Conservation (phyloP, 1,139 yeast genomes). For the Taphrina sp. region DNA sequence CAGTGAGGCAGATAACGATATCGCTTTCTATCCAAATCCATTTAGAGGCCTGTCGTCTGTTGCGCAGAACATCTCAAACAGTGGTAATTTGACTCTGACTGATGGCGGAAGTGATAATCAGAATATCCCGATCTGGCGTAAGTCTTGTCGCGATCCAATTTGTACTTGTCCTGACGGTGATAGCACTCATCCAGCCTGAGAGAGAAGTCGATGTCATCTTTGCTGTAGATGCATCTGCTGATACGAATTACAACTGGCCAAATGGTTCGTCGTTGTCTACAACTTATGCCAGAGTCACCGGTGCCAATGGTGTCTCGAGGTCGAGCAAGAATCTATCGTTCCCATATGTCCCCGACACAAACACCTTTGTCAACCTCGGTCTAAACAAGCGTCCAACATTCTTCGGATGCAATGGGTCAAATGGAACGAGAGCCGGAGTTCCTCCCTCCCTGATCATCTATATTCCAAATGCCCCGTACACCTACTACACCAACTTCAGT, state of each 20-base stretch:
- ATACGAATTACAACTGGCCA: conserved; percentile 68
- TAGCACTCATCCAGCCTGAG: conserved; percentile 61
- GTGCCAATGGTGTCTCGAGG: conserved; percentile 59
- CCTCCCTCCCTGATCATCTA: conserved; percentile 74
- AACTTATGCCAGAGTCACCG: conserved; percentile 55
- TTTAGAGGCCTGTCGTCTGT: conserved; percentile 49
- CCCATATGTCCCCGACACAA: conserved; percentile 81
- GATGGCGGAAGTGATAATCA: conserved; percentile 68
- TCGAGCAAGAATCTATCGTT: conserved; percentile 65
- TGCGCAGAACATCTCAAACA: conserved; percentile 22
- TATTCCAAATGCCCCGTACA: conserved; percentile 68
- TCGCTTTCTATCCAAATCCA: conserved; percentile 78
- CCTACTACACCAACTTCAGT: conserved; percentile 65
- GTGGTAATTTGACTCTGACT: conserved; percentile 20
- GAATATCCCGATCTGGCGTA: conserved; percentile 62
- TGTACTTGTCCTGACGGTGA: not conserved
- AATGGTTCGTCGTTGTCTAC: conserved; percentile 65
- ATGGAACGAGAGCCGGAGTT: conserved; percentile 44
- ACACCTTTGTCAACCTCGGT: conserved; percentile 54
- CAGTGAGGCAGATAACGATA: conserved; percentile 52
- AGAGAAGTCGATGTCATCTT: conserved; percentile 75
- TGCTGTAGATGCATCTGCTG: conserved; percentile 85
- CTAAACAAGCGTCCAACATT: conserved; percentile 66
- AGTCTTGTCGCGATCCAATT: not conserved
- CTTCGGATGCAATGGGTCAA: conserved; percentile 77